phyloP scores from a whole-genome alignment of 148 eudicot genomes.

The Rhododendron williamsianum region DNA sequence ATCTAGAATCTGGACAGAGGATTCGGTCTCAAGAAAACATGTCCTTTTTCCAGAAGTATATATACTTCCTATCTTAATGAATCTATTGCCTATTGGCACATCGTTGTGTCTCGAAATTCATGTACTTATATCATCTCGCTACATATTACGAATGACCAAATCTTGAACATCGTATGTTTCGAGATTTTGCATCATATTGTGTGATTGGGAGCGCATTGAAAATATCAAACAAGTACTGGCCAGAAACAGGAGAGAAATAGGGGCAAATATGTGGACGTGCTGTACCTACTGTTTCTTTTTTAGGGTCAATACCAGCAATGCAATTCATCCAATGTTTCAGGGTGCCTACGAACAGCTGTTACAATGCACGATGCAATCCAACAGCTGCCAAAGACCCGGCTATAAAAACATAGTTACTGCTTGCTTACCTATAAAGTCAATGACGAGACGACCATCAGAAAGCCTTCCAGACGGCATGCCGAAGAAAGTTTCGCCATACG shows the following conservation, averaged over 20 bases:
- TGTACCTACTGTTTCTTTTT: no score
- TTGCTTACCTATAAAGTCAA: conserved; percentile 19
- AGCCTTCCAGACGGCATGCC: background rate
- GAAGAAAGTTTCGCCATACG: background rate
- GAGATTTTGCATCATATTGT: background rate
- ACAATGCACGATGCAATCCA: no score
- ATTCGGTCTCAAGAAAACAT: background rate
- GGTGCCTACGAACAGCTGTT: no score
- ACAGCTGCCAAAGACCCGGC: no score
- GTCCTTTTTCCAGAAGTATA: no score
- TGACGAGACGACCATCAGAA: conserved; percentile 16
- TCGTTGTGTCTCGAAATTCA: background rate
- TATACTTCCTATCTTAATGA: no score
- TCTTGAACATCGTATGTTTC: background rate
- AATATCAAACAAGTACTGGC: background rate
- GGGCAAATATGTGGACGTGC: no score
- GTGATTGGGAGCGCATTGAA: background rate
- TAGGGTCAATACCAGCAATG: no score
- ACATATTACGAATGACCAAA: background rate
- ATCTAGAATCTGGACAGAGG: background rate
- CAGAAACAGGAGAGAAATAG: no score
- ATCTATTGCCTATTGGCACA: no score
- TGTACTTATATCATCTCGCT: background rate
- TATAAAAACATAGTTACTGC: background rate
- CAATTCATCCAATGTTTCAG: no score